These are phyloP conservation scores for Talaromyces adpressus DNA, from an alignment of 495 filamentous ascomycete species.

Conservation along the genomic window DNA sequence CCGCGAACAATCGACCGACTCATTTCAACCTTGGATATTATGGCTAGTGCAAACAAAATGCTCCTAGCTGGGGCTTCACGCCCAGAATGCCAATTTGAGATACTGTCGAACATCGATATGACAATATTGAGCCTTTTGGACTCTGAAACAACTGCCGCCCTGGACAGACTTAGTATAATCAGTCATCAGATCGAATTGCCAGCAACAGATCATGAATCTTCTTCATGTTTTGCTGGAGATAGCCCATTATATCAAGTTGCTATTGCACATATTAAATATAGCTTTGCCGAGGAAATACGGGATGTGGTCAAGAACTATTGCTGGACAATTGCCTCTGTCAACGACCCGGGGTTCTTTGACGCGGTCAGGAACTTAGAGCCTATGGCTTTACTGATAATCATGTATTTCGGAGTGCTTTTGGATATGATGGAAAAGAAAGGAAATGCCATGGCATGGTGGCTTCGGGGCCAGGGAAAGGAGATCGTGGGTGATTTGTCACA, in stretches of 20 bases:
- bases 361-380: background rate
- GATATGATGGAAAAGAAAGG: background rate
- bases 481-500: background rate
- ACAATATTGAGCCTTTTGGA: background rate
- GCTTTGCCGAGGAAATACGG: constrained; percentile 1
- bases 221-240: background rate
- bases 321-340: background rate
- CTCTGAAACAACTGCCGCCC: background rate
- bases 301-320: background rate
- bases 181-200: background rate
- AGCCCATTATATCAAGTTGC: background rate
- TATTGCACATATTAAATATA: background rate
- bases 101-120: background rate
- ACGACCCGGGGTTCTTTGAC: background rate
- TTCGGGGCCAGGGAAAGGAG: background rate
- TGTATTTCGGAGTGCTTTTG: background rate
- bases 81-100: background rate
- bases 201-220: background rate
- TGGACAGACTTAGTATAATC: background rate
- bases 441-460: background rate
- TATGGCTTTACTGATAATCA: background rate
- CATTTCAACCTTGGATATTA: background rate
- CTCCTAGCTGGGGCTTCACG: background rate
- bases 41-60: background rate
- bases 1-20: background rate